phyloP scores from a whole-genome alignment of 805 yeast genomes.

The Yarrowia sp. region DNA sequence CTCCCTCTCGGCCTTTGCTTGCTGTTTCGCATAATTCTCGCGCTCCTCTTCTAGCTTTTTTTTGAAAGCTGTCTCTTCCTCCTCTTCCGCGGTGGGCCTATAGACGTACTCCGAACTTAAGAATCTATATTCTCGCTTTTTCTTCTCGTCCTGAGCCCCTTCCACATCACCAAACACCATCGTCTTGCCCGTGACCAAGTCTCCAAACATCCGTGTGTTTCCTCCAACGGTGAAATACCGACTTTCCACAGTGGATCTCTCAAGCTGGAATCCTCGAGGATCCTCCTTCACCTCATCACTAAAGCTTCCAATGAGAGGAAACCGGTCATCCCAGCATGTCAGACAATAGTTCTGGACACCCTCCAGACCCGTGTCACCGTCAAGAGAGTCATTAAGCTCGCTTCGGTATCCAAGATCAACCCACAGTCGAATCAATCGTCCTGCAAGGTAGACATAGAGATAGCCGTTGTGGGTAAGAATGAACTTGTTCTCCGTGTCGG shows the following conservation, averaged over 20 bases:
- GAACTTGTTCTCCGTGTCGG: background rate
- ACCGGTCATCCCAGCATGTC: background rate
- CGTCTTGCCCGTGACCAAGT: background rate
- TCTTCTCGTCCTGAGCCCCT: too few species aligned
- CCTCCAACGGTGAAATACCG: conserved; percentile 1
- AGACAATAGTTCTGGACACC: background rate
- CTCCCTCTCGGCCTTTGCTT: background rate
- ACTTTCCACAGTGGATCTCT: background rate
- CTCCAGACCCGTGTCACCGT: background rate
- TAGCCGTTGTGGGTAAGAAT: background rate
- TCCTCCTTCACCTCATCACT: background rate
- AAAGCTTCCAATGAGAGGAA: conserved; percentile 1
- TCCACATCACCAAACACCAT: too few species aligned
- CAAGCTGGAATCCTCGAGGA: background rate
- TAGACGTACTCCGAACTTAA: background rate
- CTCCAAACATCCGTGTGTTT: background rate
- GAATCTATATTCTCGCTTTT: too few species aligned
- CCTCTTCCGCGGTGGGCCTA: background rate
- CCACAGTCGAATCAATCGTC: conserved; percentile 2
- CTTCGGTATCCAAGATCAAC: background rate
- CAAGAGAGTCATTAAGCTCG: background rate
- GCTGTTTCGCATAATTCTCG: too few species aligned
- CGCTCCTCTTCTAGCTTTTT: background rate
- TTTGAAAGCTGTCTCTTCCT: background rate
- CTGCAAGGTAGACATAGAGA: background rate